Evolutionary conservation across 2,329 filamentous ascomycete genomes (phyloP), one percentile per base, ranked within the genome.

Genomic region (Zymoseptoria crescenta): DNA sequence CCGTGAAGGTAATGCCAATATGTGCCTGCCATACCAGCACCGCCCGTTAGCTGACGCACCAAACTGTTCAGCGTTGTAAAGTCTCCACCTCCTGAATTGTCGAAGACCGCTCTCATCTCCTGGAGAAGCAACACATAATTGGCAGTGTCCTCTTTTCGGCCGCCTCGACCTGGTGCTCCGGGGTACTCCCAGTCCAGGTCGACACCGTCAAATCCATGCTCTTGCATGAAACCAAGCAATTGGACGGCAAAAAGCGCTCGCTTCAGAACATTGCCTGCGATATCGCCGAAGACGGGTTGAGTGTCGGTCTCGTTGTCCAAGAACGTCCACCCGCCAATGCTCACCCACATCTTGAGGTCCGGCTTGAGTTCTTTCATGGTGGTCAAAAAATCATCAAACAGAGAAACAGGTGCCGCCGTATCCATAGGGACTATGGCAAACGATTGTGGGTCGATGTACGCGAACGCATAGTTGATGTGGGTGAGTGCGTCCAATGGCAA

Each of bases 261-360:
- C 35, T 55, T 55, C 4, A 5, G 8, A 3, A 5, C 8, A 16
- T 48, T 19, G 4, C 8, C 29, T 30, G 54, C 48, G 13, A 59
- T 49, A 3, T 53, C 49, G 2, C 27, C n/a, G 27, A 59, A 59
- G 5, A 59, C 3, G 7, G 52, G 48, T 24, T 59, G 57, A 2
- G 52, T 55, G 8, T 6, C 27, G 4, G 68, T 68, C 0, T 67
- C 66, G 19, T 69, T 67, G 51, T 79, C 75, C 56, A 70, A 75
- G 60, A 78, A 75, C 2, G 71, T 66, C 72, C 74, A 79, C 1
- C 77, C 77, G 4, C 77, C 77, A 3, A 80, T 59, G 1, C 74
- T 69, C 16, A 80, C 69, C 64, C 68, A 74, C 0, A 73, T 72
- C 57, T 77, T 63, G 0, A 79, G 65, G 3, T 56, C 61, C 0